Evolutionary conservation across 129 eudicot species (phyloP), one percentile per base, ranked within the genome.

Genomic region (Lactuca saligna): DNA sequence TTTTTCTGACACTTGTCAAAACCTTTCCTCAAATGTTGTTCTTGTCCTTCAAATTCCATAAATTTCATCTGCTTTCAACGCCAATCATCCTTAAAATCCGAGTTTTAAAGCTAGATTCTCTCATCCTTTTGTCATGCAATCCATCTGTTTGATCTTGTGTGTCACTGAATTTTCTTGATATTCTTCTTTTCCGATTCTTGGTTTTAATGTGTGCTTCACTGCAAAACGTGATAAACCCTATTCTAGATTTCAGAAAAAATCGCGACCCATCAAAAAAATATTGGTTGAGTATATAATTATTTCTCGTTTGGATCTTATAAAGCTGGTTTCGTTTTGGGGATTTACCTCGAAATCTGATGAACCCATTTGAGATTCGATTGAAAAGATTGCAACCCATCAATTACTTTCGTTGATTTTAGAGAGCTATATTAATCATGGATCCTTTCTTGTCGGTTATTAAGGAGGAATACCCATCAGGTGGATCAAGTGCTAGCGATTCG

Each of bases 391-490:
- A 56, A 49, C 69, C 69, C 57, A 49, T 31, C 9, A 16, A 4
- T 5, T 61, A 62, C 4, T 46, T 57, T 62, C 31, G 16, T 35
- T 37, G 9, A 51, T 73, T 77, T 49, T 51, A 31, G 4, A 20
- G 61, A 54, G 25, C 0, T 25, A 25, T 25, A 68, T 73, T 75
- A 20, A 58, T 8, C 67, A 86, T 86, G 94, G 77, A 82, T 59
- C 83, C 77, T 16, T 62, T 49, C 41, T 79, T 80, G 78, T 76
- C 54, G 25, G 46, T 75, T 31, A 76, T 87, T 5, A 87, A 87
- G 60, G 78, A 88, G 71, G 97, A 91, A 78, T 78, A 73, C 61
- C 79, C 86, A 57, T 48, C 68, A 48, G 17, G 42, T 35, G 29
- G 29, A 25, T 25, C 29, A 25, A 25, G 29, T 25, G 29, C 1